Conservation (phyloP, 2,329 filamentous ascomycete species). For the Nannizzia gypsea region DNA sequence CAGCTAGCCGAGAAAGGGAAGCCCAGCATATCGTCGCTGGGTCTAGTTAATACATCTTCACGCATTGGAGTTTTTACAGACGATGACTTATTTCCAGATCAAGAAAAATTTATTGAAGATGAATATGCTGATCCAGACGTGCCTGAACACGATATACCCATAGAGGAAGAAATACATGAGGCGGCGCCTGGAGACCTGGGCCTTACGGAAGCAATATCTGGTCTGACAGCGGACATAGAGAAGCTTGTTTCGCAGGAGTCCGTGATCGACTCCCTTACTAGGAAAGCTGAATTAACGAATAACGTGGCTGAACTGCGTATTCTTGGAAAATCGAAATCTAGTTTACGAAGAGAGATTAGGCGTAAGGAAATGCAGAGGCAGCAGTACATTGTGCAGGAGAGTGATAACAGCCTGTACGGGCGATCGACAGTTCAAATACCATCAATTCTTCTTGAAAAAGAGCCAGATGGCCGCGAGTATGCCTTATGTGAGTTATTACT, state of each 20-base stretch:
- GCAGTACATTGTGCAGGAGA: slow-evolving; percentile 95
- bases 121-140: slow-evolving; percentile 64
- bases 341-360: slow-evolving; percentile 79
- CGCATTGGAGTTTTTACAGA: slow-evolving; percentile 87
- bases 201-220: slow-evolving; percentile 80
- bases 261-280: slow-evolving; percentile 79
- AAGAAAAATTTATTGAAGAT: slow-evolving; percentile 68
- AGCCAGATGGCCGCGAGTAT: slow-evolving; percentile 86
- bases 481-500: slow-evolving; percentile 54
- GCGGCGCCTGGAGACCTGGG: slow-evolving; percentile 91
- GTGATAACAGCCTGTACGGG: slow-evolving; percentile 91
- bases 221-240: slow-evolving; percentile 81
- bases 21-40: slow-evolving; percentile 81
- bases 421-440: slow-evolving; percentile 83
- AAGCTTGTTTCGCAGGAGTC: slow-evolving; percentile 76
- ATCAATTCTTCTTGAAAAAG: slow-evolving; percentile 80
- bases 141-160: slow-evolving; percentile 46
- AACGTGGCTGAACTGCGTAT: slow-evolving; percentile 90
- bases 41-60: slow-evolving; percentile 75
- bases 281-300: slow-evolving; percentile 93
- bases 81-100: slow-evolving; percentile 80
- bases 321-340: slow-evolving; percentile 83
- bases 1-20: slow-evolving; percentile 53
- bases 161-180: slow-evolving; percentile 77
- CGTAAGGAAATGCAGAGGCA: slow-evolving; percentile 91